Base-by-base conservation (phyloP, 176 grass and related monocot genomes). In the Carex scoparia region DNA sequence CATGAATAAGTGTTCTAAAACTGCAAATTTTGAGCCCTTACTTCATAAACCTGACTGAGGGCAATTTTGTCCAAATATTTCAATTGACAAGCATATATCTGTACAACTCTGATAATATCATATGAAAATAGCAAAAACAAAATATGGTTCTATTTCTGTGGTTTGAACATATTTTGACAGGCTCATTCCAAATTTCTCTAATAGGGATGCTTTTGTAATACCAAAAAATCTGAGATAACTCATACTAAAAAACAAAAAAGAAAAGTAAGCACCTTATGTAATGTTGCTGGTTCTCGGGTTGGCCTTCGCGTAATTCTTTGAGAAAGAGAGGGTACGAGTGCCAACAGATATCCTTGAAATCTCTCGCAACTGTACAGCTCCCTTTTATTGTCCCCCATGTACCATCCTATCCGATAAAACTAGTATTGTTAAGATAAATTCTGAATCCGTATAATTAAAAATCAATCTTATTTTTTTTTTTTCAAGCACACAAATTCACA, bases 311-410 rank as follows among this genome's bases (percentile, higher is more conserved):
- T 64, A 97, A 28, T 77, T 97, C 94, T 88, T 90, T 88, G 27
- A 97, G 91, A 83, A 89, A 87, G 16, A 87, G 87, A 13, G 92
- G 92, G 64, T 92, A 92, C 8, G 94, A 94, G 67, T 97, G 92
- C 74, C 89, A 87, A 53, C 94, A 97, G 37, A 94, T 58, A 80
- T 97, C 94, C 1, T 87, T 92, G 44, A 97, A 97, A 84, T 97
- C 94, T 80, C 94, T 92, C 3, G 92, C 94, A 62, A 97, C 94
- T 35, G 94, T 97, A 70, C 92, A 97, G 76, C 94, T 97, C 38
- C 94, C 94, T 85, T 90, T 94, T 53, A 97, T 97, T 48, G 94
- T 94, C 35, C 90, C 91, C 94, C 94, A 94, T 86, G 94, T 97
- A 79, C 94, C 94, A 76, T 97, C 94, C 94, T 97, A 84, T 44